A percentile compares a stretch with the other conserved stretches of the same genome.
These are phyloP conservation scores for Neonectria faginata DNA, from an alignment of 2,329 filamentous ascomycete genomes.

Conservation along the genomic window DNA sequence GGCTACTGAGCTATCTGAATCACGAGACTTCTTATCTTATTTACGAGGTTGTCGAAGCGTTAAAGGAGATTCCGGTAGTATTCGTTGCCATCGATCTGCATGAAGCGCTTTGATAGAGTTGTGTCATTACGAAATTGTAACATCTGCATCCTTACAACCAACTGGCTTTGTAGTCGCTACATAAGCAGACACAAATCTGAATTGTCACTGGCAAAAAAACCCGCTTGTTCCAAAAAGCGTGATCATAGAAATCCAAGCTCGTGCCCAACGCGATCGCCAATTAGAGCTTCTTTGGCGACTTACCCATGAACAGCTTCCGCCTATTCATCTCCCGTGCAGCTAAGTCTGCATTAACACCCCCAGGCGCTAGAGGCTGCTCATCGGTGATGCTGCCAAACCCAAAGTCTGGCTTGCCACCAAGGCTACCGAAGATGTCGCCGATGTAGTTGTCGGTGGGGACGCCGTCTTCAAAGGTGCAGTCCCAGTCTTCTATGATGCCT, in stretches of 20 bases:
- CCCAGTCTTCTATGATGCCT: slow-evolving; percentile 73
- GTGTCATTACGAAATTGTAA: neutral
- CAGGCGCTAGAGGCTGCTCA: slow-evolving; percentile 48
- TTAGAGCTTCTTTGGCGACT: slow-evolving; percentile 39
- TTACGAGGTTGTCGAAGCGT: neutral
- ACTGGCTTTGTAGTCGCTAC: neutral
- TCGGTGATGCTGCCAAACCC: slow-evolving; percentile 64
- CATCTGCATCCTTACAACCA: neutral
- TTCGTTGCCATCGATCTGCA: neutral
- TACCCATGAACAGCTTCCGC: slow-evolving; percentile 41
- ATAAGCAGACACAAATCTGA: neutral
- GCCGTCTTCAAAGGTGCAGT: slow-evolving; percentile 67
- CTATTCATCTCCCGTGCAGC: slow-evolving; percentile 47
- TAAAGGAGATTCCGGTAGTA: neutral
- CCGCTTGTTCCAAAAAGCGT: neutral
- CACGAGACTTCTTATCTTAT: neutral
- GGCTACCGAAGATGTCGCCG: slow-evolving; percentile 76
- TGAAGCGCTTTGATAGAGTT: neutral
- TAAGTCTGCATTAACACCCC: slow-evolving; percentile 34
- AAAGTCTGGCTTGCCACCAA: slow-evolving; percentile 75
- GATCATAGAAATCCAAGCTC: neutral
- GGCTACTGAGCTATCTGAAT: neutral
- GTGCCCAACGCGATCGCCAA: neutral
- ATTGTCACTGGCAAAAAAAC: neutral
- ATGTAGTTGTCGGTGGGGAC: slow-evolving; percentile 73